A percentile compares a stretch with the other conserved stretches of the same genome.
Conservation (phyloP, 768 basidiomycete genomes). For the Tricholoma furcatifolium region DNA sequence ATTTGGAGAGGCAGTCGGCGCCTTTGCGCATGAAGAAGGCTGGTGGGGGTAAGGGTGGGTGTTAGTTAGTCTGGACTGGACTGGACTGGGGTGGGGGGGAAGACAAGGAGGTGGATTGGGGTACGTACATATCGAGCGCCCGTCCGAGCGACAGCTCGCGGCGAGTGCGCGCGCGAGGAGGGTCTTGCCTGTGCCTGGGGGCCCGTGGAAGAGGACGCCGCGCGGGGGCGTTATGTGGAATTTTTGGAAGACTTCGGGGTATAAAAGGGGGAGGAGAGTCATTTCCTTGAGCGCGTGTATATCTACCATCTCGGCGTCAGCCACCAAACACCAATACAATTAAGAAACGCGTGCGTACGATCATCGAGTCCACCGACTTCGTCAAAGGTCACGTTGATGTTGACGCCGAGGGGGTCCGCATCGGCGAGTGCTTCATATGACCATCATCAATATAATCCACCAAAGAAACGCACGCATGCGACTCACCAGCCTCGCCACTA, state of each 20-base stretch:
- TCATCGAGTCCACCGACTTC: conserved; percentile 96
- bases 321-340: background rate
- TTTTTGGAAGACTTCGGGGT: conserved; percentile 94
- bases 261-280: conserved; percentile 92
- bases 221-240: conserved; percentile 94
- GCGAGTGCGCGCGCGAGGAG: conserved; percentile 92
- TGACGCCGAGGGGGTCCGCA: conserved; percentile 93
- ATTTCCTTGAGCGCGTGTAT: conserved; percentile 98
- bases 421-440: conserved; percentile 73
- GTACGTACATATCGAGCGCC: conserved; percentile 81
- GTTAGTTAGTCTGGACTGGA: background rate
- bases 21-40: conserved; percentile 99
- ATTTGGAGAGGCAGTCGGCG: conserved; percentile 96
- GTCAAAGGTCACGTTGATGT: conserved; percentile 91
- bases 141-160: conserved; percentile 84
- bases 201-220: conserved; percentile 96
- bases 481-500: conserved; percentile 63
- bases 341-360: conserved; percentile 49
- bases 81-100: background rate
- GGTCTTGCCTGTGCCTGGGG: conserved; percentile 98
- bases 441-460: background rate
- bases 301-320: too few species aligned
- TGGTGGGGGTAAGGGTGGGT: conserved; percentile 27
- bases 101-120: background rate
- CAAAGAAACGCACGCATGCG: too few species aligned